Conservation (phyloP, 345 rosid genomes). For the Eucalyptus curtisii region DNA sequence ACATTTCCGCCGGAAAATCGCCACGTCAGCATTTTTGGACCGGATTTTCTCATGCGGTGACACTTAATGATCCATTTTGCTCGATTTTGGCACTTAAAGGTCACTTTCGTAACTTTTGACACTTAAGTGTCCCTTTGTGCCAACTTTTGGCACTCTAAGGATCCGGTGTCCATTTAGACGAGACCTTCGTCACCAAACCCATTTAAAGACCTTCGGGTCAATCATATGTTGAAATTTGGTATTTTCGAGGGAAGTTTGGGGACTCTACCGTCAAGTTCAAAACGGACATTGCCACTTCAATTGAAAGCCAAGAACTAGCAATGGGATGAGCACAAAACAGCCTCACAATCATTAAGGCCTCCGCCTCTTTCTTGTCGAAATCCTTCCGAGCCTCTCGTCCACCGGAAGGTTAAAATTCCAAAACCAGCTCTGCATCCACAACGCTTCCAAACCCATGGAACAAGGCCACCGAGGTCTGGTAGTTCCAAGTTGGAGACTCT, state of each 20-base stretch:
- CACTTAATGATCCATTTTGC: too few species aligned
- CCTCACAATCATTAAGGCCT: not conserved
- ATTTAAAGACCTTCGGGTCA: too few species aligned
- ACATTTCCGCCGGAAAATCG: too few species aligned
- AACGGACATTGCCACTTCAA: not conserved
- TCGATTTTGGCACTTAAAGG: too few species aligned
- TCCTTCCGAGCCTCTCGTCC: not conserved
- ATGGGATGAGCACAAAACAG: not conserved
- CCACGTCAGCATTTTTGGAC: too few species aligned
- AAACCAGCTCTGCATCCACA: not conserved
- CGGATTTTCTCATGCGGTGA: too few species aligned
- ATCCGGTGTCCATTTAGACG: too few species aligned
- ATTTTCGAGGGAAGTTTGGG: not conserved
- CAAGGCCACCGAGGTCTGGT: not conserved
- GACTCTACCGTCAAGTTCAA: not conserved
- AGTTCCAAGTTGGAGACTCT: not conserved
- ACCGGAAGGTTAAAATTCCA: not conserved
- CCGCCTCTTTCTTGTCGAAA: not conserved
- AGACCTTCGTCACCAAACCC: too few species aligned
- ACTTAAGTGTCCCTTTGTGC: too few species aligned
- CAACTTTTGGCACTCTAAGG: too few species aligned
- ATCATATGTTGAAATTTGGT: not conserved
- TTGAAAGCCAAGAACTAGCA: not conserved
- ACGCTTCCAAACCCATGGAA: not conserved
- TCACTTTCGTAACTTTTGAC: too few species aligned